Evolutionary conservation across 139 green algal species (phyloP), one percentile per base, ranked within the genome.

Genomic region (Chlamydomonas sp.): DNA sequence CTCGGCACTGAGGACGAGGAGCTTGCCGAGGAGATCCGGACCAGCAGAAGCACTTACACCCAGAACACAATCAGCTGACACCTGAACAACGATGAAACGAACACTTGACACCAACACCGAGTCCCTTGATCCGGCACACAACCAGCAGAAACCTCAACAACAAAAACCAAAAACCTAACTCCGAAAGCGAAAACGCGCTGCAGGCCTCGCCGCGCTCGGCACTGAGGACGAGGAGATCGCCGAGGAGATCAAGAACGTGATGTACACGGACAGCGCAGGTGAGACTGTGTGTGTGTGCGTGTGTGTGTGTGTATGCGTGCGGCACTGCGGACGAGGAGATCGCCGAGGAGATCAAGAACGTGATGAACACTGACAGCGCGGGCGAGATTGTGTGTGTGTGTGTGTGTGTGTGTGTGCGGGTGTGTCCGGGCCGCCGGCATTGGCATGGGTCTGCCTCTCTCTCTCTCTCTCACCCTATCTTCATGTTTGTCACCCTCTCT

Each of bases 1-100:
- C 79, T 98, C 57, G 95, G 95, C 54, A 92, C 88, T 0, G 74
- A 79, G 3, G 74, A 84, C 66, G 76, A 54, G 22, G 62, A 69
- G 62, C 73, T 91, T n/a, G 92, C 91, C 81, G 94, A 99, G 79
- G 91, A 98, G 71, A 35, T 98, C 8, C 98, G 98, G 76, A 88
- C 87, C 58, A 82, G 94, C 57, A 81, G 97, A 36, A 92, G 94
- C 82, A 86, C 81, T 0, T 93, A 97, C 76, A 43, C 20, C 16
- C n/a, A n/a, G n/a, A n/a, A n/a, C n/a, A n/a, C n/a, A n/a, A n/a
- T n/a, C n/a, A n/a, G n/a, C n/a, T n/a, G n/a, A n/a, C n/a, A n/a
- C n/a, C n/a, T n/a, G n/a, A n/a, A n/a, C n/a, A n/a, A n/a, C n/a
- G n/a, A n/a, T n/a, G n/a, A n/a, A n/a, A n/a, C n/a, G n/a, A n/a